Evolutionary conservation across 2,329 filamentous ascomycete species (phyloP).

Genomic region (Pseudogymnoascus sp.): DNA sequence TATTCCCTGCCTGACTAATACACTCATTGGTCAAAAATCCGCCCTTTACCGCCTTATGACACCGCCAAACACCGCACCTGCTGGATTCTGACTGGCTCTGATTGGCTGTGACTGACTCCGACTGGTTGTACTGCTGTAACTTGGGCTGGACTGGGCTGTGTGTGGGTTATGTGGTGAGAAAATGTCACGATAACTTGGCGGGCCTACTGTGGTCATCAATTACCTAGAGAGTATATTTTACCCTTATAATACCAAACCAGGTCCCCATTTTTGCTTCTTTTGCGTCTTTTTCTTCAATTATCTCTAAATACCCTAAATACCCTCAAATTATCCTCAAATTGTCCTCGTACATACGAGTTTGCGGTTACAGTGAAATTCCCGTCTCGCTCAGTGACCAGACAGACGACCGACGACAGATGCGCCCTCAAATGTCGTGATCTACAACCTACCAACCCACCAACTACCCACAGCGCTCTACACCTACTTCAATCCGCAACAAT

Average conservation of each 20-base stretch:
- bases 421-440: neutral
- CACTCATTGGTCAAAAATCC: neutral
- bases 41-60: neutral
- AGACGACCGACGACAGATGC: neutral
- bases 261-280: neutral
- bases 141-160: neutral
- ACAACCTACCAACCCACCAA: neutral
- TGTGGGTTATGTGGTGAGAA: neutral
- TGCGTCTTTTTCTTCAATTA: neutral
- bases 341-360: neutral
- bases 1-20: neutral
- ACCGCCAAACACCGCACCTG: neutral
- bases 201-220: neutral
- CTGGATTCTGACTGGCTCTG: neutral
- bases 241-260: neutral
- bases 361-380: neutral
- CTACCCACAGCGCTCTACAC: neutral
- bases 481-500: conserved; percentile 32
- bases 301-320: neutral
- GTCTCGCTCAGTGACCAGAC: neutral
- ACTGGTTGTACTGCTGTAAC: neutral
- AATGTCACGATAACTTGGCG: conserved; percentile 3
- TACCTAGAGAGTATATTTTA: neutral
- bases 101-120: neutral
- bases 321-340: neutral